phyloP scores from a whole-genome alignment of 805 yeast genomes.

The Yarrowia porcina region DNA sequence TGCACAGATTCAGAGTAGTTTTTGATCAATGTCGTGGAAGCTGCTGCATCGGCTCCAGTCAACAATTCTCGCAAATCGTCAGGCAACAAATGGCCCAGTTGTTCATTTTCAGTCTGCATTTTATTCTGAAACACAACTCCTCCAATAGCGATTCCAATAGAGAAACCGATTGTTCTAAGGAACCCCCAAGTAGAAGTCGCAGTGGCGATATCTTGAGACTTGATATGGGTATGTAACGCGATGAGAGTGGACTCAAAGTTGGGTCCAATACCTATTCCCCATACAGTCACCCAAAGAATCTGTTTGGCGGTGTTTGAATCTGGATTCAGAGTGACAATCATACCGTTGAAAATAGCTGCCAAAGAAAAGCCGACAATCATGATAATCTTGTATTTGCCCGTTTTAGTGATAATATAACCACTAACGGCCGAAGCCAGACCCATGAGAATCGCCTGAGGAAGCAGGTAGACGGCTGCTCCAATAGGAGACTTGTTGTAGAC shows the following conservation, averaged over 20 bases:
- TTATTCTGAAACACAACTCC: slow-evolving; percentile 45
- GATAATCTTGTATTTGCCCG: slow-evolving; percentile 45
- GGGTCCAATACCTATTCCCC: slow-evolving; percentile 51
- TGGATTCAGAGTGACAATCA: slow-evolving; percentile 42
- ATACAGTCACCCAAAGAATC: slow-evolving; percentile 47
- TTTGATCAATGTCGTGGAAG: not conserved
- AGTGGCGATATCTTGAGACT: slow-evolving; percentile 49
- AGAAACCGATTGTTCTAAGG: slow-evolving; percentile 38
- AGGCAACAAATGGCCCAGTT: not conserved
- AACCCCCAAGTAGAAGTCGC: slow-evolving; percentile 48
- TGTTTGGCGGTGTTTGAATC: slow-evolving; percentile 41
- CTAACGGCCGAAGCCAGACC: slow-evolving; percentile 44
- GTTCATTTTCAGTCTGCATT: slow-evolving; percentile 31
- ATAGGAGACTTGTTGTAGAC: slow-evolving; percentile 44
- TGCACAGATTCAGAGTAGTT: not conserved
- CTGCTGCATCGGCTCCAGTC: slow-evolving; percentile 20
- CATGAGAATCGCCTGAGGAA: slow-evolving; percentile 48
- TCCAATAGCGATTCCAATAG: slow-evolving; percentile 48
- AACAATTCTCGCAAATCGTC: not conserved
- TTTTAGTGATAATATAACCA: slow-evolving; percentile 46
- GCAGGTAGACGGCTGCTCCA: slow-evolving; percentile 42
- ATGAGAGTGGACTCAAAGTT: slow-evolving; percentile 47
- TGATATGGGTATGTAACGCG: slow-evolving; percentile 51
- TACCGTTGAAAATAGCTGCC: slow-evolving; percentile 42
- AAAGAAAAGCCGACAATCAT: slow-evolving; percentile 37